Conservation (phyloP, 208 protist genomes). For the Leishmania tarentolae region DNA sequence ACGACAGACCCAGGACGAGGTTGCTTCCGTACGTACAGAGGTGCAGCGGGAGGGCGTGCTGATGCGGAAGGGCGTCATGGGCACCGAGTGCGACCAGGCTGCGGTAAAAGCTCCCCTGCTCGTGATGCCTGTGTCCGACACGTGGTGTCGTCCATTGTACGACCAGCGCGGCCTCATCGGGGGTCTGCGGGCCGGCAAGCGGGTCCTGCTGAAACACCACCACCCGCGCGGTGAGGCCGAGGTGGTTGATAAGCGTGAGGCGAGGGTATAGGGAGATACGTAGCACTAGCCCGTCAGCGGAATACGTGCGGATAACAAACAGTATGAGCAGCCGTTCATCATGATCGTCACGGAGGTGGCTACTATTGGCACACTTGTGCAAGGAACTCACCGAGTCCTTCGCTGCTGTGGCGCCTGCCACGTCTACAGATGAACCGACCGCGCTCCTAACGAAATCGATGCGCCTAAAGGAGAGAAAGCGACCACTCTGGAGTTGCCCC, state of each 20-base stretch:
- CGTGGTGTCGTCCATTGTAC: constrained; percentile 38
- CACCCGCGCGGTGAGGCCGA: constrained; percentile 62
- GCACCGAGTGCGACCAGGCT: constrained; percentile 55
- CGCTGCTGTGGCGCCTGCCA: neutral
- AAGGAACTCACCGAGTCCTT: neutral
- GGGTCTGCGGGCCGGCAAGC: constrained; percentile 44
- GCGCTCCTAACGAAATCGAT: neutral
- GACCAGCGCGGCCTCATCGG: constrained; percentile 34
- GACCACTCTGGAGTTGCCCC: constrained; percentile 31
- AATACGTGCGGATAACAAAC: constrained; percentile 52
- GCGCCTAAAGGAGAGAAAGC: constrained; percentile 24
- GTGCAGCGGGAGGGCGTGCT: constrained; percentile 49
- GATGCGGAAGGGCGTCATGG: constrained; percentile 61
- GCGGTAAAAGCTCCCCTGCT: constrained; percentile 33
- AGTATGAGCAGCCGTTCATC: constrained; percentile 56
- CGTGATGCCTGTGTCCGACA: constrained; percentile 19
- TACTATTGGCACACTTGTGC: neutral
- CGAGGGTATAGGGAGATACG: constrained; percentile 68
- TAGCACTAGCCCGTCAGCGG: constrained; percentile 47
- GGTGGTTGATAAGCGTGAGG: constrained; percentile 72
- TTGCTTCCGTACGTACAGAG: constrained; percentile 62
- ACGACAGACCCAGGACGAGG: constrained; percentile 55
- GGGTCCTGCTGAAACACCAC: constrained; percentile 63
- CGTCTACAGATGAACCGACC: neutral
- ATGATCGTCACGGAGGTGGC: constrained; percentile 7